Evolutionary conservation across 1,284 basidiomycete species (phyloP).

Genomic region (Microbotryum intermedium): DNA sequence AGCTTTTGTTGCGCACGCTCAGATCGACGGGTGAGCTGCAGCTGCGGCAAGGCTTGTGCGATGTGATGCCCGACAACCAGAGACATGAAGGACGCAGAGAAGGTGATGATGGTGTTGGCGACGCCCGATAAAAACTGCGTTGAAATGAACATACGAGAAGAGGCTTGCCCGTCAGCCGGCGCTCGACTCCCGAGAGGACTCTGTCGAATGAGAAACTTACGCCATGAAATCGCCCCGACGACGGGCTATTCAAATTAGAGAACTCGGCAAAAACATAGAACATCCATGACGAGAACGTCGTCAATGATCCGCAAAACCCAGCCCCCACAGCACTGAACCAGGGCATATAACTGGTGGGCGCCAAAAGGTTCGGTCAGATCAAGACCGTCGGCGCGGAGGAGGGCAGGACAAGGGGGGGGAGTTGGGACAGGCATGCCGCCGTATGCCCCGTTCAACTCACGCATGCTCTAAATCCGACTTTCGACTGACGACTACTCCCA

Average conservation of each 20-base stretch:
- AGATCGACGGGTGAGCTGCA: constrained; percentile 37
- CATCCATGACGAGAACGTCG: constrained; percentile 96
- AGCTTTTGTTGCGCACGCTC: constrained; percentile 44
- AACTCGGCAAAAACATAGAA: constrained; percentile 78
- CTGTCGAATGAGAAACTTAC: constrained; percentile 47
- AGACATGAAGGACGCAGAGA: constrained; percentile 49
- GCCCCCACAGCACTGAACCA: constrained; percentile 82
- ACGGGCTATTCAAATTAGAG: constrained; percentile 55
- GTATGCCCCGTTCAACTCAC: constrained; percentile 46
- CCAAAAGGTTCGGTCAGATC: background rate
- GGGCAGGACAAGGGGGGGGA: background rate
- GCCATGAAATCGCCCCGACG: constrained; percentile 63
- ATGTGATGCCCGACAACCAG: constrained; percentile 55
- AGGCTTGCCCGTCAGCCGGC: background rate
- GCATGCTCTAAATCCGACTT: constrained; percentile 63
- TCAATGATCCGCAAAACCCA: constrained; percentile 90
- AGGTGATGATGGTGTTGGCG: constrained; percentile 21
- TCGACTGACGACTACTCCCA: constrained; percentile 66
- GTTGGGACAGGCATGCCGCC: too few relatives aligned
- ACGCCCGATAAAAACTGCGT: constrained; percentile 23
- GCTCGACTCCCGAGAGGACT: background rate
- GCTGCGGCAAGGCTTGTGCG: constrained; percentile 40
- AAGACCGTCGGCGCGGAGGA: background rate
- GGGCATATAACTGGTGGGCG: constrained; percentile 61
- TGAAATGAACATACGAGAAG: background rate